Percentiles rank a stretch among this genome's conserved stretches.
Evolutionary conservation across 345 rosid genomes (phyloP).

Genomic region (thale cress (Arabidopsis thaliana)): DNA sequence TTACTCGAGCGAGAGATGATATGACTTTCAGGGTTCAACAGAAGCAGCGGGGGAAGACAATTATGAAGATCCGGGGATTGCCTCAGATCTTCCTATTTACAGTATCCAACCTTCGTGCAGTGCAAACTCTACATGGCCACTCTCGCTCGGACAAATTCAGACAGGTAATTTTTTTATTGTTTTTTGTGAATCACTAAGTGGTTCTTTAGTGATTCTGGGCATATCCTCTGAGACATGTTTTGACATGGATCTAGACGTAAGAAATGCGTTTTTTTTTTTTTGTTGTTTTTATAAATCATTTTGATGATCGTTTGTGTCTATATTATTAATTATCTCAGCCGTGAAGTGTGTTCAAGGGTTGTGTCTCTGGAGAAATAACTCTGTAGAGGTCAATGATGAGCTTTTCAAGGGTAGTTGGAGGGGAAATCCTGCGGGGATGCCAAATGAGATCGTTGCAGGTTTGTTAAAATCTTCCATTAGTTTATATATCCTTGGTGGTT

Average conservation of each 20-base stretch:
- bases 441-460: conserved; percentile 83
- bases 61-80: conserved; percentile 64
- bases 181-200: no score
- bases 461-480: conserved; percentile 16
- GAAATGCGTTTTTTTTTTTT: background rate
- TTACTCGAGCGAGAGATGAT: conserved; percentile 13
- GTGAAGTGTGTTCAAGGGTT: conserved; percentile 65
- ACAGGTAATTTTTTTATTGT: background rate
- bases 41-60: conserved; percentile 40
- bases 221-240: background rate
- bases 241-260: conserved; percentile 5
- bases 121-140: conserved; percentile 51
- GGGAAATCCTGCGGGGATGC: conserved; percentile 60
- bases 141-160: conserved; percentile 20
- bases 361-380: conserved; percentile 68
- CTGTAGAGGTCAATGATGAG: conserved; percentile 70
- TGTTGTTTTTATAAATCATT: background rate
- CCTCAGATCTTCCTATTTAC: conserved; percentile 54
- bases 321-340: conserved; percentile 43
- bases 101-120: conserved; percentile 58
- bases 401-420: conserved; percentile 65
- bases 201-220: no score
- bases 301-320: conserved; percentile 12
- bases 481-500: conserved; percentile 6
- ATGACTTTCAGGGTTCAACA: conserved; percentile 66